These are phyloP conservation scores for Ophiostoma ulmi DNA, from an alignment of 2,329 filamentous ascomycete genomes.

Conservation along the genomic window DNA sequence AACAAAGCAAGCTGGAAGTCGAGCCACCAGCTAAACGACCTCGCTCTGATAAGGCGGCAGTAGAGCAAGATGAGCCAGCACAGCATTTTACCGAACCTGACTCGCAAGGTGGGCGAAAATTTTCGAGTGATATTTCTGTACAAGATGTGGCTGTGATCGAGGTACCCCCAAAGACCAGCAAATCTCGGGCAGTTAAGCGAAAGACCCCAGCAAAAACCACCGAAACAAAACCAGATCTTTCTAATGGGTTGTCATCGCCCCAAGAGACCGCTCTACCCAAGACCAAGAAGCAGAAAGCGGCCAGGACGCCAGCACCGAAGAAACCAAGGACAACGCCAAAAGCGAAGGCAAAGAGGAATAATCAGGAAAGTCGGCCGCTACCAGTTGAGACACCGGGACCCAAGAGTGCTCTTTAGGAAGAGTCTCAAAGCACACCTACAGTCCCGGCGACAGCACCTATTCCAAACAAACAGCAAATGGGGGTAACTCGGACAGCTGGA, in stretches of 20 bases:
- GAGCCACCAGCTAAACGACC: not conserved
- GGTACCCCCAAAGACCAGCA: not conserved
- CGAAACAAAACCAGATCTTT: not conserved
- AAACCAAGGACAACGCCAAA: not conserved
- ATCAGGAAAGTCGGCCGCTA: not conserved
- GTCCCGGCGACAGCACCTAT: not conserved
- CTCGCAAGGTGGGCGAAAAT: not conserved
- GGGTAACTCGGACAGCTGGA: not conserved
- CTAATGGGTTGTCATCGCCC: not conserved
- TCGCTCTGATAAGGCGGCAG: not conserved
- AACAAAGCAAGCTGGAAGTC: slow-evolving; percentile 4
- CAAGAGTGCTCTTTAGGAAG: slow-evolving; percentile 1
- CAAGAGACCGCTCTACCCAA: not conserved
- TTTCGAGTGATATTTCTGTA: not conserved
- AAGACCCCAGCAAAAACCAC: not conserved
- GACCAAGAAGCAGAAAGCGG: not conserved
- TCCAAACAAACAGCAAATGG: not conserved
- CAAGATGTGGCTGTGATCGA: too few species aligned
- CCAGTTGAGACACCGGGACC: not conserved
- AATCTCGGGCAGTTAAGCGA: not conserved
- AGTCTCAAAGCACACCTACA: not conserved
- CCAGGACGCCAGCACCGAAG: not conserved
- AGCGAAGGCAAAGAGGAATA: not conserved
- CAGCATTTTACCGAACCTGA: not conserved
- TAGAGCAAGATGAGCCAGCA: not conserved